Conservation (phyloP, 768 basidiomycete species). For the Mycena venus region DNA sequence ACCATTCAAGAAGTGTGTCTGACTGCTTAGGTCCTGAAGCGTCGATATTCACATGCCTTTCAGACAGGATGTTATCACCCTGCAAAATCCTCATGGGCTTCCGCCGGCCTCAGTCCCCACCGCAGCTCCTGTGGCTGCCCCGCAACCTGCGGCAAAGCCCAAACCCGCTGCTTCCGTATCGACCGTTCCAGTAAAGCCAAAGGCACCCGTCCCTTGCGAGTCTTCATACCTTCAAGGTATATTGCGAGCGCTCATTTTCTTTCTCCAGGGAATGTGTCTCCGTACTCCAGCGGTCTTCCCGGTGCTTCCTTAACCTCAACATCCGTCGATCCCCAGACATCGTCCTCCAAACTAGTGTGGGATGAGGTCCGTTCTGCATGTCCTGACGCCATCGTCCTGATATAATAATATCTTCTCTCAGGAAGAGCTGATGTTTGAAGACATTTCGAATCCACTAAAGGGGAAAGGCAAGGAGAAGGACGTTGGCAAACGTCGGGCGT, state of each 20-base stretch:
- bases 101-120: conserved; percentile 65
- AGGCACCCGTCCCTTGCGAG: conserved; percentile 78
- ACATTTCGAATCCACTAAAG: conserved; percentile 82
- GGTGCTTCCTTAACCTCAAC: conserved; percentile 97
- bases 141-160: conserved; percentile 52
- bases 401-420: conserved; percentile 46
- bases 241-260: not conserved
- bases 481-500: conserved; percentile 90
- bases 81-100: conserved; percentile 91
- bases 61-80: conserved; percentile 91
- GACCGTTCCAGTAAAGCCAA: conserved; percentile 59
- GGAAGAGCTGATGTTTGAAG: conserved; percentile 99
- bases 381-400: not conserved
- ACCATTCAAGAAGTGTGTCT: conserved; percentile 82
- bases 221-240: conserved; percentile 1
- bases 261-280: conserved; percentile 86
- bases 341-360: conserved; percentile 88
- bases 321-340: conserved; percentile 80
- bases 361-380: conserved; percentile 76
- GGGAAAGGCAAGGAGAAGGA: conserved; percentile 96
- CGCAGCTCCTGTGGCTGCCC: conserved; percentile 42
- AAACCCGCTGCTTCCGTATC: conserved; percentile 44
- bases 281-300: conserved; percentile 89
- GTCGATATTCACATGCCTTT: conserved; percentile 6
- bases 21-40: not conserved